Evolutionary conservation across 345 rosid genomes (phyloP).

Genomic region (Hevea brasiliensis): DNA sequence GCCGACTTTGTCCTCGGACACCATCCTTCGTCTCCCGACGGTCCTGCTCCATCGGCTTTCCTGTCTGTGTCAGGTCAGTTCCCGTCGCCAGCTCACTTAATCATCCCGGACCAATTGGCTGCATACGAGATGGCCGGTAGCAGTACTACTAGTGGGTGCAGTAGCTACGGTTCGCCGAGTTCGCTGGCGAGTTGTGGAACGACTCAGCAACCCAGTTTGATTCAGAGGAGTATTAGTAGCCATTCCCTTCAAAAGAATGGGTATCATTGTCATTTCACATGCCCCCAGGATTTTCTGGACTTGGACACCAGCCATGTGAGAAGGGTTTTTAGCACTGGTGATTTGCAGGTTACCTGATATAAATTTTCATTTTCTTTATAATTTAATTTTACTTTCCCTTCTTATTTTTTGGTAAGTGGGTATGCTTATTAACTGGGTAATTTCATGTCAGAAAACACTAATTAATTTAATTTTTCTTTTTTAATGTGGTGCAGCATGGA

Average conservation of each 20-base stretch:
- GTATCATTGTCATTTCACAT: slow-evolving; percentile 32
- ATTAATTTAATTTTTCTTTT: not conserved
- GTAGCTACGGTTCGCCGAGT: slow-evolving; percentile 61
- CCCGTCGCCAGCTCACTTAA: slow-evolving; percentile 32
- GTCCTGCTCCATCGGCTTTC: slow-evolving; percentile 13
- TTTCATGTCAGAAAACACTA: too few relatives aligned
- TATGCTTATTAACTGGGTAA: too few relatives aligned
- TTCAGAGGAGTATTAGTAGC: slow-evolving; percentile 72
- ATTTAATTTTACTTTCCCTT: too few relatives aligned
- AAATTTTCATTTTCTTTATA: too few relatives aligned
- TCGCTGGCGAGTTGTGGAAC: slow-evolving; percentile 44
- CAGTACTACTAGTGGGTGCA: slow-evolving; percentile 11
- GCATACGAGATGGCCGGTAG: slow-evolving; percentile 16
- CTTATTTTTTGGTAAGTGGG: too few relatives aligned
- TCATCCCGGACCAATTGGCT: slow-evolving; percentile 28
- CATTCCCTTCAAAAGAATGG: slow-evolving; percentile 50
- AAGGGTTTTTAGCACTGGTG: slow-evolving; percentile 82
- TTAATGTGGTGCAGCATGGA: slow-evolving; percentile 31
- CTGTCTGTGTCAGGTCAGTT: slow-evolving; percentile 16
- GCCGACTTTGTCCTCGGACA: slow-evolving; percentile 18
- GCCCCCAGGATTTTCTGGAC: slow-evolving; percentile 43
- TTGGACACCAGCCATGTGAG: slow-evolving; percentile 52
- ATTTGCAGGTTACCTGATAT: slow-evolving; percentile 53
- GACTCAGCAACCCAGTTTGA: slow-evolving; percentile 36
- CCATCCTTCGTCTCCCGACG: slow-evolving; percentile 22